Base-by-base conservation (phyloP, 768 basidiomycete species). In the Leucosporidium scottii region DNA sequence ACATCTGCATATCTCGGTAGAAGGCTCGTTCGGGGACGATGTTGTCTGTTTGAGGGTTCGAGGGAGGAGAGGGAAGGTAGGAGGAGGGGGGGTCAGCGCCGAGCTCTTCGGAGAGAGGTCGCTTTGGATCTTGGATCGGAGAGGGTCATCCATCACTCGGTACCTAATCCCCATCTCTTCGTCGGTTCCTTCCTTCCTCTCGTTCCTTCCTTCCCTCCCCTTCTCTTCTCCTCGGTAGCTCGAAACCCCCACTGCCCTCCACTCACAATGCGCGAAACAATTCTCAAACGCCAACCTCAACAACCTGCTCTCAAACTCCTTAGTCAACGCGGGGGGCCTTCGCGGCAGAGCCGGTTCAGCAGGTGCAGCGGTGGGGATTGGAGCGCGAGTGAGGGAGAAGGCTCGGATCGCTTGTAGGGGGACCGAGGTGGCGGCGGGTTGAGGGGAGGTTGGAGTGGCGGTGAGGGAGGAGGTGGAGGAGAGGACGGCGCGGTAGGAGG, bases 401-500 rank as follows among this genome's bases (percentile, higher is more conserved):
- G 62, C 39, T 1, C 62, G 54, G 7, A 55, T 55, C 1, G 62
- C 62, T 18, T 57, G 47, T 13, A 50, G 39, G 18, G 15, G 12
- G 59, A 60, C 53, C 28, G 1, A 34, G 34, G 34, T 5, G 34
- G 34, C 34, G 4, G 34, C 34, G 66, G 70, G 8, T n/a, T n/a
- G 50, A 30, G 21, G 62, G 4, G 70, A 58, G 56, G 13, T 31
- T 7, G 61, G 55, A 23, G 61, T 56, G 66, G 59, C 63, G 49
- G 34, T 10, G 34, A 34, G 62, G 8, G 70, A 58, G 56, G n/a
- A 28, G 25, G 64, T 55, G 25, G 61, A 59, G 63, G 62, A 63
- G 49, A 71, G 63, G n/a, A 71, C 70, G 21, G 70, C 59, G 39
- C 70, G 70, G 44, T 67, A 71, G 2, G 55, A 64, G 28, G 39